phyloP scores from a whole-genome alignment of 2,329 filamentous ascomycete species.

The Botrytis hyacinthi region DNA sequence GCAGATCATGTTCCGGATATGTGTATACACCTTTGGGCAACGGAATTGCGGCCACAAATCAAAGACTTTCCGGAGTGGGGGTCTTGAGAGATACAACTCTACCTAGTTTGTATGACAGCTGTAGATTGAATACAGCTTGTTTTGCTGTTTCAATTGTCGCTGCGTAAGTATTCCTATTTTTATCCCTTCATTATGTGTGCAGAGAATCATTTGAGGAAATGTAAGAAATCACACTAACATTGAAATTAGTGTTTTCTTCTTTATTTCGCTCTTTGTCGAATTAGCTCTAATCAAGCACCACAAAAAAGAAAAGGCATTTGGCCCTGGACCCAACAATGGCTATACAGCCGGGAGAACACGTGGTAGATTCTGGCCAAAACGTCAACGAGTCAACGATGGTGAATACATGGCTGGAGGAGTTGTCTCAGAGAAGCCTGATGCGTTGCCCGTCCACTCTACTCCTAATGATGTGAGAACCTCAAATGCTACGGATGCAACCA shows the following conservation, averaged over 20 bases:
- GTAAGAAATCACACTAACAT: constrained; percentile 12
- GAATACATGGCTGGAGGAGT: constrained; percentile 31
- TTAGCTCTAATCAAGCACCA: constrained; percentile 66
- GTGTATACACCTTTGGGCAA: constrained; percentile 68
- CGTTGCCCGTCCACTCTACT: constrained; percentile 42
- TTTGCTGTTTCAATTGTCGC: constrained; percentile 77
- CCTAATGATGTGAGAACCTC: constrained; percentile 39
- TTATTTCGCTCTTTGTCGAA: constrained; percentile 69
- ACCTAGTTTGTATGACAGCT: constrained; percentile 57
- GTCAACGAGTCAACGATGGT: constrained; percentile 27
- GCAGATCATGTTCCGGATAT: constrained; percentile 63
- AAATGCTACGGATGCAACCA: constrained; percentile 35
- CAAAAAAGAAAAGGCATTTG: constrained; percentile 71
- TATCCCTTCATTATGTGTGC: not conserved
- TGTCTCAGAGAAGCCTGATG: constrained; percentile 34
- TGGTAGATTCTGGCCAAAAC: constrained; percentile 39
- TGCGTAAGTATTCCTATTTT: constrained; percentile 52
- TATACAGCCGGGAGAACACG: constrained; percentile 61
- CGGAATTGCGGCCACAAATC: constrained; percentile 51
- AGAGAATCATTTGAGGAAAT: not conserved
- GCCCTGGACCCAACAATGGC: constrained; percentile 62
- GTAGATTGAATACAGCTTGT: constrained; percentile 71
- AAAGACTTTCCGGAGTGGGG: constrained; percentile 47
- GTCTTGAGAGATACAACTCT: constrained; percentile 44
- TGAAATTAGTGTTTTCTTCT: constrained; percentile 64